Evolutionary conservation across 768 basidiomycete genomes (phyloP).

Genomic region (Thelephora aurantiotincta): DNA sequence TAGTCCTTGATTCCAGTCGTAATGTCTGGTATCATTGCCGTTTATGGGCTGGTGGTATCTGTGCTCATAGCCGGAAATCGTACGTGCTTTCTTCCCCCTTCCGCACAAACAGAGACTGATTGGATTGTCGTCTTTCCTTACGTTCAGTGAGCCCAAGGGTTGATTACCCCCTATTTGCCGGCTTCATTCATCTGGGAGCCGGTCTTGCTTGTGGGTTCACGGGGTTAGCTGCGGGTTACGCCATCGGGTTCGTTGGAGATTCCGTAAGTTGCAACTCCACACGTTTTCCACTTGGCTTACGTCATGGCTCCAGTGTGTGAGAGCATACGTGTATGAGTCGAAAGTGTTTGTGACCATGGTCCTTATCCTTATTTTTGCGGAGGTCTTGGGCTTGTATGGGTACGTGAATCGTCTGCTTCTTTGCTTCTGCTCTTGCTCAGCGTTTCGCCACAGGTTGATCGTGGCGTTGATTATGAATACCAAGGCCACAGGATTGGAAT

Average conservation of each 20-base stretch:
- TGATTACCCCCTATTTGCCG: constrained; percentile 72
- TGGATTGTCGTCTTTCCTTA: constrained; percentile 9
- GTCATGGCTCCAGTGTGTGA: constrained; percentile 48
- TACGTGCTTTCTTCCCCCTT: constrained; percentile 17
- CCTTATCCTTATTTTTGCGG: constrained; percentile 85
- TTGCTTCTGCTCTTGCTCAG: not conserved
- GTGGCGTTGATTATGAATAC: constrained; percentile 91
- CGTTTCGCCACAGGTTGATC: constrained; percentile 38
- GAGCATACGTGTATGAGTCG: constrained; percentile 83
- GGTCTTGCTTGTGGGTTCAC: constrained; percentile 86
- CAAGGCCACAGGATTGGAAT: constrained; percentile 29
- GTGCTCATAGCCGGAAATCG: constrained; percentile 73
- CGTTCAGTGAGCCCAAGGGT: constrained; percentile 41
- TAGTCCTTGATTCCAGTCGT: constrained; percentile 94
- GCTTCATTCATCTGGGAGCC: constrained; percentile 86
- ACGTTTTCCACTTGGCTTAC: not conserved
- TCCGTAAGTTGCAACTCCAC: constrained; percentile 41
- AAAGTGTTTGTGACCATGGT: constrained; percentile 94
- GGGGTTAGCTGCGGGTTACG: constrained; percentile 86
- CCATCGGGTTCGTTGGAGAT: constrained; percentile 90
- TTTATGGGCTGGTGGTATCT: constrained; percentile 92
- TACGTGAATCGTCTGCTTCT: constrained; percentile 22
- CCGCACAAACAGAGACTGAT: constrained; percentile 5
- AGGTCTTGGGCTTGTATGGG: constrained; percentile 86
- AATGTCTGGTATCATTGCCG: constrained; percentile 97